Evolutionary conservation across 2,329 filamentous ascomycete genomes (phyloP).

Genomic region (Pseudocercospora ulei): DNA sequence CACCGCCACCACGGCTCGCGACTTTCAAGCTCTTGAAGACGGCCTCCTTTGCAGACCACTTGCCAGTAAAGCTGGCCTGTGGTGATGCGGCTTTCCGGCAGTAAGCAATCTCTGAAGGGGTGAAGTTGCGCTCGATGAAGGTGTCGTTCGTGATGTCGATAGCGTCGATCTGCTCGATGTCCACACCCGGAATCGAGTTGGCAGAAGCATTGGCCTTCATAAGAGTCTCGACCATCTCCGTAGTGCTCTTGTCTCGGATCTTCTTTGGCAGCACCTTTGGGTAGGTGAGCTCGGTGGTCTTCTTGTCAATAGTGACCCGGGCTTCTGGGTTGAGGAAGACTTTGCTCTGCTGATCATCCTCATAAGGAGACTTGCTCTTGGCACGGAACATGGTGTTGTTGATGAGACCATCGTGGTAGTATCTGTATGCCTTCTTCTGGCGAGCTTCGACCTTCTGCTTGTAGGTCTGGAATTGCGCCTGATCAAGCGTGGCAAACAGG

Average conservation of each 20-base stretch:
- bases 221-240: slow-evolving; percentile 65
- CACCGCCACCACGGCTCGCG: slow-evolving; percentile 74
- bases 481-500: slow-evolving; percentile 85
- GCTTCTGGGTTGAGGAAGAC: slow-evolving; percentile 92
- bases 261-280: slow-evolving; percentile 59
- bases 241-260: slow-evolving; percentile 54
- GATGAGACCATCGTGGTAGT: slow-evolving; percentile 96
- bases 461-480: slow-evolving; percentile 72
- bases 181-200: slow-evolving; percentile 75
- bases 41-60: slow-evolving; percentile 96
- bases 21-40: slow-evolving; percentile 97
- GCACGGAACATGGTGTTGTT: slow-evolving; percentile 97
- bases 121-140: slow-evolving; percentile 93
- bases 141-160: slow-evolving; percentile 92
- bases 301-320: slow-evolving; percentile 76
- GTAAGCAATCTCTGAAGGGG: slow-evolving; percentile 69
- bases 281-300: slow-evolving; percentile 68
- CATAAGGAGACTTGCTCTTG: slow-evolving; percentile 84
- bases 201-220: slow-evolving; percentile 51
- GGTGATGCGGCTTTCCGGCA: slow-evolving; percentile 70
- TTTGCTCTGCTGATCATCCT: slow-evolving; percentile 71
- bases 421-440: slow-evolving; percentile 97
- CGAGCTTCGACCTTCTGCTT: slow-evolving; percentile 78
- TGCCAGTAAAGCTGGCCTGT: slow-evolving; percentile 83
- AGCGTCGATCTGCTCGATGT: slow-evolving; percentile 78